Evolutionary conservation across 108 stramenopile species (phyloP), one percentile per base, ranked within the genome.

Genomic region (Cyclotella cryptica): DNA sequence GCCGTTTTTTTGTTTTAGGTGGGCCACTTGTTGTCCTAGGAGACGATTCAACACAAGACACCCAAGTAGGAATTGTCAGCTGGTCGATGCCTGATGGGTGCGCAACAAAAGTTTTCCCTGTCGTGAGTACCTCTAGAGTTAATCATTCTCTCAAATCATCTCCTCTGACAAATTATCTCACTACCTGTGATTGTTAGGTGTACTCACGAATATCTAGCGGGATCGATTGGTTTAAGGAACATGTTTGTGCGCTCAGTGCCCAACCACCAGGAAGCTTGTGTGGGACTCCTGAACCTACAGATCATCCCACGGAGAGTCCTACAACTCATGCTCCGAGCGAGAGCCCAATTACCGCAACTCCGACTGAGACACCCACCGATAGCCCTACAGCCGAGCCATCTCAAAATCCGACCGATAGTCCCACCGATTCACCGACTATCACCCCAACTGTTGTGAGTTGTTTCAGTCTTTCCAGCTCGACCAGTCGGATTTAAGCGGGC

Each of bases 1-100:
- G 35, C 12, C 18, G 1, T 27, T 27, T 15, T 24, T 8, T 44
- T 17, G 45, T 26, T 10, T 6, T 19, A 65, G 64, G 64, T 24
- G 64, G 64, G 9, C 64, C 64, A 65, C 44, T 65, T 2, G 24
- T 65, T 46, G 64, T 65, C 28, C 44, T 46, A 22, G 64, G 64
- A 35, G 64, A 65, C 10, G 64, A 65, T 45, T 46, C 64, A 65
- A 45, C 45, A 29, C 10, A 45, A 65, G 64, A 65, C 45, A 3
- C 13, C 21, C 64, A 65, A 29, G 45, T 65, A 19, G 64, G 64
- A 13, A 19, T 65, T 46, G 26, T 65, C 19, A 65, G 64, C 13
- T 65, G 64, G 64, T 65, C 64, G 14, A 47, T 65, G 64, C 64
- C 64, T 65, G 43, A 14, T 65, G 64, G 64, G 6, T 65, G 64